Evolutionary conservation across 1,284 basidiomycete genomes (phyloP).

Genomic region (Rhodotorula sp.): DNA sequence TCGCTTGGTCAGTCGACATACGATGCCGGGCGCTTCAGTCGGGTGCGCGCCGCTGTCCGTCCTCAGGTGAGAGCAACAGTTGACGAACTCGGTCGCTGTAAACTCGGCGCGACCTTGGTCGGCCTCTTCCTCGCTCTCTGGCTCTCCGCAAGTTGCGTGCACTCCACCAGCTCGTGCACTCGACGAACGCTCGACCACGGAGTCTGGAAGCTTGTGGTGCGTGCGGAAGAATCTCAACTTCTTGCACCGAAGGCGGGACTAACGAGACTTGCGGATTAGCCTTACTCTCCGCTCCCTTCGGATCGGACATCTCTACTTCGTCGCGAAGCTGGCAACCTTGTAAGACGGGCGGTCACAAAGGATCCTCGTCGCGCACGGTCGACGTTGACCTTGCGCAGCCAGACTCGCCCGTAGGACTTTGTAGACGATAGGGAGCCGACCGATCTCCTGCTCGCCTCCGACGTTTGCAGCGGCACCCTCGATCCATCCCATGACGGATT

Average conservation of each 20-base stretch:
- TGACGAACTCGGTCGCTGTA: neutral
- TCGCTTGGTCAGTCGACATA: neutral
- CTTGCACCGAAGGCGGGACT: too few relatives aligned
- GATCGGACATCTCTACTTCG: slow-evolving; percentile 16
- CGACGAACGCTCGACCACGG: slow-evolving; percentile 7
- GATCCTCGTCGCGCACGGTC: neutral
- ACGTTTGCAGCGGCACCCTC: too few relatives aligned
- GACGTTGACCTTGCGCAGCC: neutral
- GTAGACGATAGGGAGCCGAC: neutral
- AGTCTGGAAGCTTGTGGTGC: slow-evolving; percentile 4
- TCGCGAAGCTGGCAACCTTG: slow-evolving; percentile 5
- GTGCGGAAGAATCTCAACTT: neutral
- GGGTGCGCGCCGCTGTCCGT: neutral
- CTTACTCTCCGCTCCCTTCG: too few relatives aligned
- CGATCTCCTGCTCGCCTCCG: neutral
- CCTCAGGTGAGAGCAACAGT: neutral
- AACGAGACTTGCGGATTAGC: neutral
- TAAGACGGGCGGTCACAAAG: neutral
- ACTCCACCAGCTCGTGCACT: neutral
- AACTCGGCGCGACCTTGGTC: slow-evolving; percentile 15
- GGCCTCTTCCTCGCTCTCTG: slow-evolving; percentile 9
- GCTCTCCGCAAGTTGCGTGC: slow-evolving; percentile 6
- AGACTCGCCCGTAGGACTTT: neutral
- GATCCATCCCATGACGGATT: neutral
- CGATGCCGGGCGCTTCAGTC: neutral